These are phyloP conservation scores for Cubamyces sp. DNA, from an alignment of 768 basidiomycete genomes.

Conservation along the genomic window DNA sequence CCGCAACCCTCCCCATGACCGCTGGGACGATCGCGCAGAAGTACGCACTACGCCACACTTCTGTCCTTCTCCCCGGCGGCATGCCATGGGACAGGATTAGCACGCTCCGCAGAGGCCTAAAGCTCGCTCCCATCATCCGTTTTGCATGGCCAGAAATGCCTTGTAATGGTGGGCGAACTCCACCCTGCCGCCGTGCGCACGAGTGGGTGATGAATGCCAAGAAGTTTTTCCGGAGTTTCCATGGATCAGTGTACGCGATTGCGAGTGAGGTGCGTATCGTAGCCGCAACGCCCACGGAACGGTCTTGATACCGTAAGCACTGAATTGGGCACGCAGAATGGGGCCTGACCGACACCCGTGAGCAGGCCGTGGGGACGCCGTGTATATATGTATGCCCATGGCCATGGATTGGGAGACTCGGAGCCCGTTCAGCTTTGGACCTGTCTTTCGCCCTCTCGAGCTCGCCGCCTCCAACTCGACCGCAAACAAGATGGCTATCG, in stretches of 20 bases:
- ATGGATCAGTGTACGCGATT: conserved; percentile 21
- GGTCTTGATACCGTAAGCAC: background rate
- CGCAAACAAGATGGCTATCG: conserved; percentile 14
- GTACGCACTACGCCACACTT: background rate
- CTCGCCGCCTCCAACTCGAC: no score
- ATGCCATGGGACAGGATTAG: conserved; percentile 3
- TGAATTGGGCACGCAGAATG: background rate
- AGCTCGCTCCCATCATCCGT: background rate
- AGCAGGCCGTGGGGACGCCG: background rate
- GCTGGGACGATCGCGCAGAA: conserved; percentile 11
- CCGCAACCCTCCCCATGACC: conserved; percentile 14
- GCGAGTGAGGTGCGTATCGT: background rate
- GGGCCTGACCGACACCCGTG: conserved; percentile 1
- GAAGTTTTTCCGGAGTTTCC: conserved; percentile 24
- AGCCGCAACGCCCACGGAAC: background rate
- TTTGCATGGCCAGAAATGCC: background rate
- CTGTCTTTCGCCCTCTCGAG: background rate
- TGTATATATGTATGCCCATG: background rate
- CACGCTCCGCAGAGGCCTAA: background rate
- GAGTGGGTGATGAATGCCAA: conserved; percentile 2
- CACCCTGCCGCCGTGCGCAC: background rate
- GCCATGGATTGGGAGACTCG: background rate
- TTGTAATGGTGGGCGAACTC: background rate
- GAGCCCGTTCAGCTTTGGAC: background rate
- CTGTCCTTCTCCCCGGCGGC: conserved; percentile 4